Conservation (phyloP, 2,329 filamentous ascomycete genomes). For the Fusarium gaditjirri region DNA sequence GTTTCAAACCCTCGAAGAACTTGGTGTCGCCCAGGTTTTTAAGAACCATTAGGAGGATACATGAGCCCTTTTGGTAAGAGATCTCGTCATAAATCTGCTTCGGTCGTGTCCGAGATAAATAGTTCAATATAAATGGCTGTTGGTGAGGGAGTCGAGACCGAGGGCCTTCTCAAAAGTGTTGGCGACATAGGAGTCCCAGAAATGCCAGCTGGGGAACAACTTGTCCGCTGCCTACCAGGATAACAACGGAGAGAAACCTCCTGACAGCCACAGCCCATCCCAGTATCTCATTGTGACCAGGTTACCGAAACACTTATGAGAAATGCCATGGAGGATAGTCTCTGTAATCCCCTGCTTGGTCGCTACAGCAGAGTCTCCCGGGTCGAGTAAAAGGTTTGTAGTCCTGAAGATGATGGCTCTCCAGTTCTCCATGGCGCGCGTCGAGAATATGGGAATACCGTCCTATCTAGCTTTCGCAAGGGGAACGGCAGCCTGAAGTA, state of each 20-base stretch:
- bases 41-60: neutral
- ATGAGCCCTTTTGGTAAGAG: rapidly evolving
- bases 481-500: too few relatives aligned
- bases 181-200: neutral
- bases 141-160: neutral
- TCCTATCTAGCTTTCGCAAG: too few relatives aligned
- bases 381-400: rapidly evolving
- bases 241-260: neutral
- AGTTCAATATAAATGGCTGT: neutral
- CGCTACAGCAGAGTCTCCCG: neutral
- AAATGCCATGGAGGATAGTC: neutral
- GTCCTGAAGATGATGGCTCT: neutral
- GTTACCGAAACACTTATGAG: neutral
- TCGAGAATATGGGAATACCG: rapidly evolving
- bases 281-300: neutral
- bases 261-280: neutral
- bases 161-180: neutral
- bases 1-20: neutral
- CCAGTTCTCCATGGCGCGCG: neutral
- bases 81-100: neutral
- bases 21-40: neutral
- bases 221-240: neutral
- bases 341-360: rapidly evolving
- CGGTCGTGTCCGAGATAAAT: neutral
- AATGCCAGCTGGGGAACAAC: neutral